Evolutionary conservation across 352 stramenopile species (phyloP).

Genomic region (Blastocystis sp.): DNA sequence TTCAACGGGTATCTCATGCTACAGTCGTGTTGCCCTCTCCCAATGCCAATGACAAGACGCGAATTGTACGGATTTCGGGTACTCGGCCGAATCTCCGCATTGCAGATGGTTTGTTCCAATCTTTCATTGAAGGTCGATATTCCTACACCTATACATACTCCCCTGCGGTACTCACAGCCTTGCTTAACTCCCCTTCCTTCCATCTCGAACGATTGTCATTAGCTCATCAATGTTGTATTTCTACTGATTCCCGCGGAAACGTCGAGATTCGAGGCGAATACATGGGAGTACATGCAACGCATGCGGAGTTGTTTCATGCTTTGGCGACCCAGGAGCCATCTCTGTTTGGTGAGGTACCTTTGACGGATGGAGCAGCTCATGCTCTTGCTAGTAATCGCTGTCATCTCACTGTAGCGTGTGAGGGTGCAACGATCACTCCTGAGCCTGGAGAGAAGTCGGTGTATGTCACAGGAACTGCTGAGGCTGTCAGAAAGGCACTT

Average conservation of each 20-base stretch:
- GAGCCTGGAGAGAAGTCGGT: background rate
- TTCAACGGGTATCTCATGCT: background rate
- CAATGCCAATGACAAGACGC: background rate
- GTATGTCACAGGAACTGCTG: background rate
- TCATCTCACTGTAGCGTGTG: background rate
- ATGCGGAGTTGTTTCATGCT: background rate
- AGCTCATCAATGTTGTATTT: background rate
- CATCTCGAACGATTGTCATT: background rate
- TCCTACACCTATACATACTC: background rate
- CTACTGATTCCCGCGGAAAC: background rate
- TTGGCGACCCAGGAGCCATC: background rate
- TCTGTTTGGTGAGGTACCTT: background rate
- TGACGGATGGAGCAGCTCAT: background rate
- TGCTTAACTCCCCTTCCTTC: background rate
- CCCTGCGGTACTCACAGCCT: background rate
- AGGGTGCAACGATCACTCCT: background rate
- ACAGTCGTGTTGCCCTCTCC: background rate
- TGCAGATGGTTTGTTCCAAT: background rate
- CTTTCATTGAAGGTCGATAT: background rate
- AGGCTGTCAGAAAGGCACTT: background rate
- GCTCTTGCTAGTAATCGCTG: background rate
- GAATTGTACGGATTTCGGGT: background rate
- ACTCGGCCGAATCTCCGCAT: background rate
- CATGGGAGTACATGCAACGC: background rate
- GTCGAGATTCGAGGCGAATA: background rate